phyloP scores from a whole-genome alignment of 257 asterid genomes.

The Linderniella brevidens region DNA sequence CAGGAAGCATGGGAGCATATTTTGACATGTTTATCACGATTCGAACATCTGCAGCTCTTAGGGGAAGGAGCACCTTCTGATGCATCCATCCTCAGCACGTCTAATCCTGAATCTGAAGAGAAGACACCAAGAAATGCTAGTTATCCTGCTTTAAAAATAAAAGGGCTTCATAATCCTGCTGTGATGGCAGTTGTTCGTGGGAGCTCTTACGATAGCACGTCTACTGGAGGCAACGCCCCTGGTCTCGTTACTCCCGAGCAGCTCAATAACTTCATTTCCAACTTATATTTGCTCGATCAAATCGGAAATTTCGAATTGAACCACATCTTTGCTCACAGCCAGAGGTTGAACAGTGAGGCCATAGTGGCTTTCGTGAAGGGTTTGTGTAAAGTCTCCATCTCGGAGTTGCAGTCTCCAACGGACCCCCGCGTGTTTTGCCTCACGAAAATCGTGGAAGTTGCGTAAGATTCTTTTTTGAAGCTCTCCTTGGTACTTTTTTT shows the following conservation, averaged over 20 bases:
- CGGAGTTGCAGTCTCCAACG: slow-evolving; percentile 95
- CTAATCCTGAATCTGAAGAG: slow-evolving; percentile 53
- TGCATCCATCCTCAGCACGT: slow-evolving; percentile 65
- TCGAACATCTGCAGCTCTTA: slow-evolving; percentile 92
- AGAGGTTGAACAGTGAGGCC: slow-evolving; percentile 92
- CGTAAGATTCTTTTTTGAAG: slow-evolving; percentile 70
- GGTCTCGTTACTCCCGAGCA: slow-evolving; percentile 86
- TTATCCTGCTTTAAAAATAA: slow-evolving; percentile 66
- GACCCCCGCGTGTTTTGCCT: slow-evolving; percentile 99
- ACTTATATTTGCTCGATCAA: slow-evolving; percentile 91
- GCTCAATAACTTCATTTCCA: slow-evolving; percentile 74
- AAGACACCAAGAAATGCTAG: slow-evolving; percentile 24
- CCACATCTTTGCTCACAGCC: slow-evolving; percentile 99
- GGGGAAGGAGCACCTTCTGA: slow-evolving; percentile 98
- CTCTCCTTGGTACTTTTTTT: not conserved
- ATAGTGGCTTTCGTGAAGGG: slow-evolving; percentile 87
- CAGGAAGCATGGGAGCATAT: slow-evolving; percentile 98
- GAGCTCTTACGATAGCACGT: slow-evolving; percentile 93
- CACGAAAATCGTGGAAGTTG: slow-evolving; percentile 98
- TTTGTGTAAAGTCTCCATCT: slow-evolving; percentile 92
- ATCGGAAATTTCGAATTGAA: slow-evolving; percentile 88
- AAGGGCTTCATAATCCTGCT: slow-evolving; percentile 83
- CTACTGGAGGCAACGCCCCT: slow-evolving; percentile 41
- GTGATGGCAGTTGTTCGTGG: slow-evolving; percentile 97
- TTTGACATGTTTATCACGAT: slow-evolving; percentile 92